Conservation (phyloP, 2,329 filamentous ascomycete genomes). For the Colletotrichum euphorbiae region DNA sequence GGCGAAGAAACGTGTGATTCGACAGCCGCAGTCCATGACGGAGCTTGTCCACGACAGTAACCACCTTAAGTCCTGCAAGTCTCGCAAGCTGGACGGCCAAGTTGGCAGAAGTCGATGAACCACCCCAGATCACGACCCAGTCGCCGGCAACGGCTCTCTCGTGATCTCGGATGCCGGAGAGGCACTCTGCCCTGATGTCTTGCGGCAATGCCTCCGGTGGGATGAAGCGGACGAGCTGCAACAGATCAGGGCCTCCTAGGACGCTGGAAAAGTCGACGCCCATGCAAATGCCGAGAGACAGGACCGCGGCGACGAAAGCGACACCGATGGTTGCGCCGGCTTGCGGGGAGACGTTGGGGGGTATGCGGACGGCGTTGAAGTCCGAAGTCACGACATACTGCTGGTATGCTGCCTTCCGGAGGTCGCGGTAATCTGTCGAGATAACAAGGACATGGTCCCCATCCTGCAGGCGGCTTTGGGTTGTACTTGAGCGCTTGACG, state of each 20-base stretch:
- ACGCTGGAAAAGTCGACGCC: constrained; percentile 72
- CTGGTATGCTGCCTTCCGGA: constrained; percentile 78
- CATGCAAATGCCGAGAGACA: constrained; percentile 76
- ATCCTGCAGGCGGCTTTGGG: constrained; percentile 56
- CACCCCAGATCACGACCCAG: constrained; percentile 81
- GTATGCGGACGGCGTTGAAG: constrained; percentile 74
- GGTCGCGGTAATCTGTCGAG: constrained; percentile 79
- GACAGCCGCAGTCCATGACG: constrained; percentile 72
- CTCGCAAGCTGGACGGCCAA: constrained; percentile 76
- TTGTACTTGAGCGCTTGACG: constrained; percentile 47
- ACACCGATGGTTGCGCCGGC: constrained; percentile 75
- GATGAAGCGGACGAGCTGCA: constrained; percentile 60
- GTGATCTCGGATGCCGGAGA: constrained; percentile 61
- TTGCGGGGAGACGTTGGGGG: constrained; percentile 62
- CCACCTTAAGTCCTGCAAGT: constrained; percentile 72
- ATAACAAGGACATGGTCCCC: constrained; percentile 73
- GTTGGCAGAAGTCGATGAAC: constrained; percentile 77
- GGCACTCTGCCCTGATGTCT: constrained; percentile 73
- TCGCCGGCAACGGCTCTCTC: constrained; percentile 72
- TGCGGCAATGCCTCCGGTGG: constrained; percentile 61
- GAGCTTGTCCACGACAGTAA: constrained; percentile 74
- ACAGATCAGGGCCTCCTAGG: constrained; percentile 68
- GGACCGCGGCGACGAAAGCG: constrained; percentile 75
- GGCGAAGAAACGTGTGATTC: constrained; percentile 53
- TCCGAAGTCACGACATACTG: constrained; percentile 74